Base-by-base conservation (phyloP, 2,329 filamentous ascomycete species). In the Arthrobotrys iridis region DNA sequence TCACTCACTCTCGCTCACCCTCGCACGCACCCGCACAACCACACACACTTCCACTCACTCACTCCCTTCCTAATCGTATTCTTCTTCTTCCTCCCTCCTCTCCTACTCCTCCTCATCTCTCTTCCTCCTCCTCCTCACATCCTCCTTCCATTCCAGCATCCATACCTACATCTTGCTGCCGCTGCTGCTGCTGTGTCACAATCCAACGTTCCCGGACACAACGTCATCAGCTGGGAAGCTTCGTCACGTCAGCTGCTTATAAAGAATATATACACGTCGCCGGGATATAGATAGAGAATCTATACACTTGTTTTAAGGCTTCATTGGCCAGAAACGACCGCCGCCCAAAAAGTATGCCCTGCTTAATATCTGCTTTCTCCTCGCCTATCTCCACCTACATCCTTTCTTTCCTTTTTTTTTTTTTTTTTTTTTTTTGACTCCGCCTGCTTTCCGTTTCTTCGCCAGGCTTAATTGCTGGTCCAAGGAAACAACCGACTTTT, bases 1-100 rank as follows among this genome's bases (percentile, higher is more conserved):
- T 33, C 28, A 33, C 28, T 33, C 28, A 33, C 28, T 10, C 28
- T 33, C 28, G n/a, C 28, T 33, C 28, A 33, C 28, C 28, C 28
- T 33, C 28, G 10, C 28, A 4, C 28, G 37, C 37, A 26, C 26
- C 30, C 28, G 8, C 24, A 46, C 55, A 26, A 15, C 3, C 46
- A 81, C 82, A 59, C 71, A 81, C 82, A 46, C 77, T 82, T 2
- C 79, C 82, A 1, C 82, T 83, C 13, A 81, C 84, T 55, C 85
- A 86, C 2, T 83, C 85, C 2, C 79, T 88, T 18, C 87, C 88
- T 2, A 84, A 83, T 40, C 77, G 83, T 18, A 79, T 82, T 28
- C 13, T 33, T 35, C 6, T 33, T n/a, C 5, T 52, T n/a, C 35
- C 35, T 40, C 11, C 35, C 4, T 40, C 35, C 35, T 18, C 35